phyloP scores from a whole-genome alignment of 2,329 filamentous ascomycete species.

The Fusarium brevicatenulatum region DNA sequence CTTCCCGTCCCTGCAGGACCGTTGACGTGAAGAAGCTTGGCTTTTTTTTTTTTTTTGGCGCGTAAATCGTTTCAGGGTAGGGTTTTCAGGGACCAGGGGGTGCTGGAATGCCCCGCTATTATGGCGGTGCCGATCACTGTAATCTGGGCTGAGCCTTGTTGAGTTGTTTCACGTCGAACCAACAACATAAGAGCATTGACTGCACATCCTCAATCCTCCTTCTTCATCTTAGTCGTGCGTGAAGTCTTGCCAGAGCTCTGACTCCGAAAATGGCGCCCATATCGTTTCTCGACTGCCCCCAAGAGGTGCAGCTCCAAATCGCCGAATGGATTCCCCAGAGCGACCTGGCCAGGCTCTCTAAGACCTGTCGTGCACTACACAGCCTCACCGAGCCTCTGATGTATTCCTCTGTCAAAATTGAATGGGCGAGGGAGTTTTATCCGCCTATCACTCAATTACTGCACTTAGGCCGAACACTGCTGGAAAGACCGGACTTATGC shows the following conservation, averaged over 20 bases:
- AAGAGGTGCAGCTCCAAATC: background rate
- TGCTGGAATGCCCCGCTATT: fast-evolving
- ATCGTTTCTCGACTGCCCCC: background rate
- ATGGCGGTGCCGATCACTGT: background rate
- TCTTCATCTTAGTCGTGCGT: background rate
- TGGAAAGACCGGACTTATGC: background rate
- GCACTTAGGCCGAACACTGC: background rate
- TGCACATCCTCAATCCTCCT: background rate
- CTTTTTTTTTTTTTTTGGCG: background rate
- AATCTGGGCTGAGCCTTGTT: background rate
- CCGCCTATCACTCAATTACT: background rate
- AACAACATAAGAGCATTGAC: background rate
- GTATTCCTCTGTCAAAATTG: background rate
- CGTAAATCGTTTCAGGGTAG: background rate
- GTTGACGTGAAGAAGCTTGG: no score
- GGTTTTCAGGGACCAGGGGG: background rate
- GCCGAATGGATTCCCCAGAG: background rate
- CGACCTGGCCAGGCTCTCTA: background rate
- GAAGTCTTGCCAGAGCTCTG: no score
- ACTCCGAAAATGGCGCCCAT: background rate
- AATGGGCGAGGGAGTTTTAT: background rate
- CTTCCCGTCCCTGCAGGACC: no score
- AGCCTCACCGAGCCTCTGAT: background rate
- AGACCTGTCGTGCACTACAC: background rate
- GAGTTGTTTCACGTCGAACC: background rate